Evolutionary conservation across 2,329 filamentous ascomycete species (phyloP).

Genomic region (Arthrobotrys sinensis): DNA sequence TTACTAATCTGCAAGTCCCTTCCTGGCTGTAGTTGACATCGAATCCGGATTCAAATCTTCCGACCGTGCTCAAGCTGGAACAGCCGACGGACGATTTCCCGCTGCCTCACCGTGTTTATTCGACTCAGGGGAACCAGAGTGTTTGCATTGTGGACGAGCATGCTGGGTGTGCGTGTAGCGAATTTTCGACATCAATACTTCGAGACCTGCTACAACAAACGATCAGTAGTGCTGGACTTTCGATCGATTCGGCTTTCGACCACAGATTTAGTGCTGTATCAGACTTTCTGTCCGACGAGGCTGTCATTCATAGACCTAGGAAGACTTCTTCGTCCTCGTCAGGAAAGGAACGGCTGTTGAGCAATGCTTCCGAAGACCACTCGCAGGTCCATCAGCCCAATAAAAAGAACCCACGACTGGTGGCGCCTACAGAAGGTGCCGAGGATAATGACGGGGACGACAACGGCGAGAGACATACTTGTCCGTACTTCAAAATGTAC

Average conservation of each 20-base stretch:
- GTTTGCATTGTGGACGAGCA: slow-evolving; percentile 33
- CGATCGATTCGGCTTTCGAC: slow-evolving; percentile 36
- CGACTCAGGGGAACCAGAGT: slow-evolving; percentile 23
- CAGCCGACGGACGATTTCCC: slow-evolving; percentile 12
- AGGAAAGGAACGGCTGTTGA: slow-evolving; percentile 52
- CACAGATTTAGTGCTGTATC: slow-evolving; percentile 26
- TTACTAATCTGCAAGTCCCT: slow-evolving; percentile 17
- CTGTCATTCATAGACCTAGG: neutral
- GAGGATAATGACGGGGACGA: slow-evolving; percentile 44
- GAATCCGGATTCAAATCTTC: slow-evolving; percentile 12
- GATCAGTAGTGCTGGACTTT: slow-evolving; percentile 13
- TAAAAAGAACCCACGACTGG: slow-evolving; percentile 53
- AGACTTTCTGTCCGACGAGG: slow-evolving; percentile 43
- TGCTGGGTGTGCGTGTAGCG: slow-evolving; percentile 38
- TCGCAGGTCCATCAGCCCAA: slow-evolving; percentile 33
- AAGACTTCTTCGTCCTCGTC: slow-evolving; percentile 18
- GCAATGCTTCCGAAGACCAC: slow-evolving; percentile 49
- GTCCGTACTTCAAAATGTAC: slow-evolving; percentile 58
- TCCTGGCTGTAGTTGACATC: slow-evolving; percentile 38
- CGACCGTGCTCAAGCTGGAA: slow-evolving; percentile 46
- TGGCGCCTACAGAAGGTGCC: slow-evolving; percentile 15
- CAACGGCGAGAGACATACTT: slow-evolving; percentile 43
- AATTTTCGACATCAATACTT: slow-evolving; percentile 45
- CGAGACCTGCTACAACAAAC: slow-evolving; percentile 28
- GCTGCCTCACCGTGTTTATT: slow-evolving; percentile 28